phyloP scores from a whole-genome alignment of 495 filamentous ascomycete species.

The Aspergillus sclerotiicarbonarius region DNA sequence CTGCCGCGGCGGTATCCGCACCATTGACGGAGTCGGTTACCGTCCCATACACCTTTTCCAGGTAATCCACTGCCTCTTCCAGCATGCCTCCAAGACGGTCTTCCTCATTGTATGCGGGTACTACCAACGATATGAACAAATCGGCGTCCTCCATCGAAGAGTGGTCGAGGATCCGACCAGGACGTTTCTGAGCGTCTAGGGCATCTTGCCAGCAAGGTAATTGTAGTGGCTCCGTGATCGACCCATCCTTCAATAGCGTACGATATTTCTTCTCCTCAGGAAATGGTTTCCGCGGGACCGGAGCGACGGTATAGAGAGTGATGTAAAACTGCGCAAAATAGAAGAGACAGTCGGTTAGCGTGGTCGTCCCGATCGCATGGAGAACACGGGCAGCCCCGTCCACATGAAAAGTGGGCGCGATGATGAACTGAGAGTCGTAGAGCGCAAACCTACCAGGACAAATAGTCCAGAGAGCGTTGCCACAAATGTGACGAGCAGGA shows the following conservation, averaged over 20 bases:
- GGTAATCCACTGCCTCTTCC: slow-evolving; percentile 83
- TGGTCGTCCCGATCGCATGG: neutral
- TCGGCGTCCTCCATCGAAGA: slow-evolving; percentile 48
- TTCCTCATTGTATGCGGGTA: slow-evolving; percentile 95
- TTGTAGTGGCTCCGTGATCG: slow-evolving; percentile 52
- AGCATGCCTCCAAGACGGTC: slow-evolving; percentile 78
- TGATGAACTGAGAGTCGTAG: neutral
- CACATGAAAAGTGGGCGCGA: neutral
- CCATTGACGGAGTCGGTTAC: slow-evolving; percentile 19
- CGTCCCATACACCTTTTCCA: slow-evolving; percentile 72
- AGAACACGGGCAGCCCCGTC: neutral
- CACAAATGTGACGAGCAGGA: slow-evolving; percentile 29
- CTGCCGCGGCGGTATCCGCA: slow-evolving; percentile 6
- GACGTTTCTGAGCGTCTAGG: slow-evolving; percentile 53
- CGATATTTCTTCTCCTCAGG: slow-evolving; percentile 85
- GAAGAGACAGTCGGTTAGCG: neutral
- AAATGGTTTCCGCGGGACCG: slow-evolving; percentile 69
- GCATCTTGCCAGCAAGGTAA: slow-evolving; percentile 84
- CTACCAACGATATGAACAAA: slow-evolving; percentile 78
- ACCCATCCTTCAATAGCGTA: slow-evolving; percentile 66
- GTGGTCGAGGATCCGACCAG: slow-evolving; percentile 19
- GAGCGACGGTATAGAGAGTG: slow-evolving; percentile 70
- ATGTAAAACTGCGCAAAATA: slow-evolving; percentile 59
- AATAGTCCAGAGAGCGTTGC: slow-evolving; percentile 35
- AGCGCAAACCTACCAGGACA: slow-evolving; percentile 36